Evolutionary conservation across 2,329 filamentous ascomycete species (phyloP).

Genomic region (Cladophialophora chaetospira): DNA sequence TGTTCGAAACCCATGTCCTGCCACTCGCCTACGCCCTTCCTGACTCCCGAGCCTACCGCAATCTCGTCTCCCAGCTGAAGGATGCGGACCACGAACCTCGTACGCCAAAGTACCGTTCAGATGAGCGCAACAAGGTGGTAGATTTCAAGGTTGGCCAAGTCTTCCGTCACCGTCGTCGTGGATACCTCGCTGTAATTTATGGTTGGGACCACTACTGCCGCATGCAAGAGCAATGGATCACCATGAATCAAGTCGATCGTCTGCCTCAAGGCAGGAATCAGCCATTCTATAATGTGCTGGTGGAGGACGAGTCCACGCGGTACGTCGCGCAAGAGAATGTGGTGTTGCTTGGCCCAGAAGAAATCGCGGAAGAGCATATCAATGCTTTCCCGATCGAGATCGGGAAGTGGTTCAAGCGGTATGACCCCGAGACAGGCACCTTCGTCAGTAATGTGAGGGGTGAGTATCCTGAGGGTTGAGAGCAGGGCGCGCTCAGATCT

Average conservation of each 20-base stretch:
- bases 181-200: slow-evolving; percentile 77
- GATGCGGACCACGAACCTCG: slow-evolving; percentile 54
- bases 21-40: slow-evolving; percentile 59
- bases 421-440: slow-evolving; percentile 63
- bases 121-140: slow-evolving; percentile 45
- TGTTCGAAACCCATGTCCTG: slow-evolving; percentile 68
- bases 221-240: slow-evolving; percentile 65
- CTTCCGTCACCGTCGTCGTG: slow-evolving; percentile 78
- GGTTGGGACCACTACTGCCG: slow-evolving; percentile 75
- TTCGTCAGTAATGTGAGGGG: slow-evolving; percentile 85
- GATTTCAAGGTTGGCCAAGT: slow-evolving; percentile 76
- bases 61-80: slow-evolving; percentile 56
- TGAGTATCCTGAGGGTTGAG: slow-evolving; percentile 81
- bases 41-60: slow-evolving; percentile 54
- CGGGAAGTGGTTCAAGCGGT: slow-evolving; percentile 86
- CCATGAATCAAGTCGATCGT: slow-evolving; percentile 63
- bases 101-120: slow-evolving; percentile 29
- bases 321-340: slow-evolving; percentile 85
- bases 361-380: slow-evolving; percentile 54
- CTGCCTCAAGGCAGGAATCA: slow-evolving; percentile 63
- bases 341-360: slow-evolving; percentile 55
- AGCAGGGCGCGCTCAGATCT: background rate
- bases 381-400: slow-evolving; percentile 47
- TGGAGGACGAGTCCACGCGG: slow-evolving; percentile 67
- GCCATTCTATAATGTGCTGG: slow-evolving; percentile 84